A percentile compares a stretch with the other conserved stretches of the same genome.
These are phyloP conservation scores for Hyaloscypha finlandica DNA, from an alignment of 495 filamentous ascomycete genomes.

Conservation along the genomic window DNA sequence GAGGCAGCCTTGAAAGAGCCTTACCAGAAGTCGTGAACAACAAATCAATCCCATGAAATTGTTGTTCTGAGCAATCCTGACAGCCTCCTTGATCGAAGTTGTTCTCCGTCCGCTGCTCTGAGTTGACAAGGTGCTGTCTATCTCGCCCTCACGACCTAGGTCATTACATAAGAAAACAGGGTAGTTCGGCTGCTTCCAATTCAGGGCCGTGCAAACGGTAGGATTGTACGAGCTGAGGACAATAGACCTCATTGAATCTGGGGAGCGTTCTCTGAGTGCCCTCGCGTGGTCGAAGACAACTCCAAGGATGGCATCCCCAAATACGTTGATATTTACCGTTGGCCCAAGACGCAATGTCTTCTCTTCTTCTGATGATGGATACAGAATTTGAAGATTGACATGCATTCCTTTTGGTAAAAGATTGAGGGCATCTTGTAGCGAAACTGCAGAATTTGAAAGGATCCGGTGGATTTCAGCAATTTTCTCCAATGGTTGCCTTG, in stretches of 20 bases:
- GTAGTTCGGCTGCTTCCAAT: conserved; percentile 99
- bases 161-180: conserved; percentile 95
- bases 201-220: conserved; percentile 86
- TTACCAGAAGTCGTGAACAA: conserved; percentile 79
- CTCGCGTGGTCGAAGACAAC: conserved; percentile 93
- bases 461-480: conserved; percentile 67
- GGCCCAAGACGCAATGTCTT: conserved; percentile 64
- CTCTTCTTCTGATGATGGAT: conserved; percentile 75
- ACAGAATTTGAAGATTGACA: conserved; percentile 83
- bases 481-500: conserved; percentile 51
- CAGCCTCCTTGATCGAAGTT: conserved; percentile 90
- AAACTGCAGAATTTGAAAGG: conserved; percentile 72
- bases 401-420: conserved; percentile 76
- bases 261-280: conserved; percentile 64
- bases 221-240: conserved; percentile 92
- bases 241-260: conserved; percentile 74
- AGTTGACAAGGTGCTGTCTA: conserved; percentile 36
- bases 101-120: conserved; percentile 67
- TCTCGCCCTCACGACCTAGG: conserved; percentile 58
- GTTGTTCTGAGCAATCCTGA: conserved; percentile 89
- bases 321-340: conserved; percentile 80
- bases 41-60: conserved; percentile 98
- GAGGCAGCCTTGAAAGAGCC: conserved; percentile 34
- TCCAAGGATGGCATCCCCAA: conserved; percentile 78
- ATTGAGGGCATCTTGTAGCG: conserved; percentile 71